A percentile compares a stretch with the other conserved stretches of the same genome.
Conservation (phyloP, 768 basidiomycete genomes). For the Pleurotus pulmonarius region DNA sequence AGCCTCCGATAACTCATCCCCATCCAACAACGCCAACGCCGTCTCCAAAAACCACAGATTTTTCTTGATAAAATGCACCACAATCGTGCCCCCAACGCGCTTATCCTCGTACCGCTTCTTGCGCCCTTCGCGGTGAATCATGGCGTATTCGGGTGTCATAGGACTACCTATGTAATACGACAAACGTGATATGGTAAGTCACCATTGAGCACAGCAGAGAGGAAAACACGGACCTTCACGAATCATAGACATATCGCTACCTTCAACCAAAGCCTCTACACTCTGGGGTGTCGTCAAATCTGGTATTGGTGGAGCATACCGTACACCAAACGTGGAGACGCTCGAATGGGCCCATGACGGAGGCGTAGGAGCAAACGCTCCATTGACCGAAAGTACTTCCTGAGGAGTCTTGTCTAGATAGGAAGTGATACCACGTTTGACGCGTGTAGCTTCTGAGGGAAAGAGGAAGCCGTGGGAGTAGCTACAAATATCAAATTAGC, state of each 20-base stretch:
- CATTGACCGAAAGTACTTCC: constrained; percentile 26
- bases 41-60: constrained; percentile 96
- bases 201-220: background rate
- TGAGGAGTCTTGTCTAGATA: constrained; percentile 44
- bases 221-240: constrained; percentile 48
- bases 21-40: constrained; percentile 80
- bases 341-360: constrained; percentile 73
- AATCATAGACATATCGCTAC: constrained; percentile 75
- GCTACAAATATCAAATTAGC: constrained; percentile 29
- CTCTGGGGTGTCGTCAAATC: constrained; percentile 66
- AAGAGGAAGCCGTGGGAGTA: constrained; percentile 95
- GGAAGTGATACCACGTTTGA: constrained; percentile 52
- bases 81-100: constrained; percentile 87
- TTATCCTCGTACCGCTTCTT: constrained; percentile 57
- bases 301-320: constrained; percentile 66
- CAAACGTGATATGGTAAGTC: constrained; percentile 3
- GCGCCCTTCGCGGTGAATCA: constrained; percentile 72
- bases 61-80: constrained; percentile 97
- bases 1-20: constrained; percentile 63
- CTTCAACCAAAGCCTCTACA: constrained; percentile 91
- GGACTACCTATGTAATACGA: constrained; percentile 39
- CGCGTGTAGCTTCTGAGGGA: constrained; percentile 78
- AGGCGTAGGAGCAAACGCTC: constrained; percentile 39
- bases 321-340: constrained; percentile 79
- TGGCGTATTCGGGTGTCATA: constrained; percentile 60